These are phyloP conservation scores for Syncephalis fuscata DNA, from an alignment of 371 early-diverging fungal species.

Conservation along the genomic window DNA sequence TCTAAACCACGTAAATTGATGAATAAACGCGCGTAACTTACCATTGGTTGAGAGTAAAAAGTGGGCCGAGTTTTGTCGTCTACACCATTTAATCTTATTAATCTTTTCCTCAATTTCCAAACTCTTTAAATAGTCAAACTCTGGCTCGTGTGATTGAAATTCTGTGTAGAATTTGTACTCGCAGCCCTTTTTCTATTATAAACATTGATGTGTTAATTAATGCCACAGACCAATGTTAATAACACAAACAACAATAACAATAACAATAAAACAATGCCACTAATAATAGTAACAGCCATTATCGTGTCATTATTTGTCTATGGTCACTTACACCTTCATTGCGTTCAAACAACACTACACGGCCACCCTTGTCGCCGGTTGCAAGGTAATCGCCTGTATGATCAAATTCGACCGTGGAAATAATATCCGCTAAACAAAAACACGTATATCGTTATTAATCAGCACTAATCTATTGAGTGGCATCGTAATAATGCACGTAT, in stretches of 20 bases:
- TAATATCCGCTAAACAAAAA: constrained; percentile 76
- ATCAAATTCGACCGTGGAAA: constrained; percentile 96
- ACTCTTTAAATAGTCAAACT: constrained; percentile 99
- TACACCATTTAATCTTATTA: constrained; percentile 96
- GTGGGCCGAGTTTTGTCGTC: constrained; percentile 84
- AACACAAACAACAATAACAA: constrained; percentile 2
- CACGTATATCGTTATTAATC: too few species aligned
- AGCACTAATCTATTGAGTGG: too few species aligned
- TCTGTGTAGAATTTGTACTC: constrained; percentile 98
- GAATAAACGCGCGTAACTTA: constrained; percentile 16
- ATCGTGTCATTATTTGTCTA: too few species aligned
- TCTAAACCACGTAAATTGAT: too few species aligned
- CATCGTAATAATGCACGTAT: too few species aligned
- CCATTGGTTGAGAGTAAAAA: constrained; percentile 95
- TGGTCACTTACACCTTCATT: constrained; percentile 88
- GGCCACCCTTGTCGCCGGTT: constrained; percentile 94
- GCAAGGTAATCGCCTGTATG: constrained; percentile 93
- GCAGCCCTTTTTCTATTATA: constrained; percentile 85
- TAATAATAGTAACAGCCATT: too few species aligned
- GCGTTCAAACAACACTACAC: constrained; percentile 93
- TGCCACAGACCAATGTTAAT: not conserved
- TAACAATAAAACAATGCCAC: too few species aligned
- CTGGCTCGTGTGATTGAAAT: constrained; percentile 98
- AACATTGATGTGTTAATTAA: not conserved
- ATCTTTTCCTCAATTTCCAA: constrained; percentile 99